A percentile compares a stretch with the other conserved stretches of the same genome.
Evolutionary conservation across 257 asterid species (phyloP).

Genomic region (Plantago elongata): DNA sequence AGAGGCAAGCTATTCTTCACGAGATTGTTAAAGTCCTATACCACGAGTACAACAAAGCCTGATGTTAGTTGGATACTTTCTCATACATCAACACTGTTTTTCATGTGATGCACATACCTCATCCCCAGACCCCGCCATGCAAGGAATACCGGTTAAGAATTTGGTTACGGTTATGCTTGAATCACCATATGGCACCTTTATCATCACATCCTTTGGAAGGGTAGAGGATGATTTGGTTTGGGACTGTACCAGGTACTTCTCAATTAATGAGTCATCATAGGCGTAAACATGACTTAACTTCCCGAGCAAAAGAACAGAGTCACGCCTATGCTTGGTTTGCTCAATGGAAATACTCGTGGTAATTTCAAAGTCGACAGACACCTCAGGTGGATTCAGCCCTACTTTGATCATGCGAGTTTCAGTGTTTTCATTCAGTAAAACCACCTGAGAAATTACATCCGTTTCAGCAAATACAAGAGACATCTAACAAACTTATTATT

Average conservation of each 20-base stretch:
- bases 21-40: conserved; percentile 53
- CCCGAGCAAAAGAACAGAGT: conserved; percentile 64
- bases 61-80: not conserved
- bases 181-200: conserved; percentile 77
- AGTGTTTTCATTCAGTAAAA: conserved; percentile 65
- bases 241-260: conserved; percentile 63
- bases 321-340: conserved; percentile 46
- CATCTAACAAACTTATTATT: too few relatives aligned
- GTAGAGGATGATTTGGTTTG: conserved; percentile 78
- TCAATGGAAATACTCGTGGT: conserved; percentile 38
- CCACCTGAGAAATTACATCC: conserved; percentile 57
- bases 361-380: conserved; percentile 61
- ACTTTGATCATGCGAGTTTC: conserved; percentile 79
- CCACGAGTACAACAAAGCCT: conserved; percentile 11
- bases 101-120: conserved; percentile 39
- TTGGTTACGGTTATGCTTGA: conserved; percentile 63
- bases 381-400: conserved; percentile 62
- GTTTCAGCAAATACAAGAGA: conserved; percentile 6
- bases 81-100: conserved; percentile 6
- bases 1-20: conserved; percentile 48
- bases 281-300: conserved; percentile 56
- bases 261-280: conserved; percentile 61
- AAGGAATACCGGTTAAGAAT: conserved; percentile 51
- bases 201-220: conserved; percentile 57
- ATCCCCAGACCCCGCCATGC: conserved; percentile 40